Conservation (phyloP, 73 alveolate genomes). For the Durusdinium trenchii region DNA sequence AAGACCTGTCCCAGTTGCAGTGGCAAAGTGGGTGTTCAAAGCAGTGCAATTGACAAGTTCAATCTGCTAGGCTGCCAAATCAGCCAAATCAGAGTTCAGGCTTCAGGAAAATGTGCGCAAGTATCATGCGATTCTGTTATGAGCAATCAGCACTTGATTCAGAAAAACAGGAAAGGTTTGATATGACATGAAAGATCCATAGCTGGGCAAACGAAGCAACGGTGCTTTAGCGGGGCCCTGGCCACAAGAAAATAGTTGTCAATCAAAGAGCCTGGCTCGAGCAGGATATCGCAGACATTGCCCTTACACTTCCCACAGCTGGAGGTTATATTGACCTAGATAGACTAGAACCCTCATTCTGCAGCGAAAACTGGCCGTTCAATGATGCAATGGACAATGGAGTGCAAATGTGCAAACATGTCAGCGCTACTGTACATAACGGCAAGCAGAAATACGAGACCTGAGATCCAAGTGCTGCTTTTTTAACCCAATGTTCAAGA, state of each 20-base stretch:
- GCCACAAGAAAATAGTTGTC: slow-evolving; percentile 52
- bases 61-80: no score
- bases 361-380: no score
- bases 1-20: slow-evolving; percentile 7
- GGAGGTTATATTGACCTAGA: no score
- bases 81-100: no score
- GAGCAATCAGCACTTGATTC: background rate
- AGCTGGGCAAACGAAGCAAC: background rate
- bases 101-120: background rate
- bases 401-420: background rate
- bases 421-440: slow-evolving; percentile 52
- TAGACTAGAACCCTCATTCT: no score
- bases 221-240: background rate
- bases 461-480: background rate
- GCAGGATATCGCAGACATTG: background rate
- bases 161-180: background rate
- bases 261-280: slow-evolving; percentile 56
- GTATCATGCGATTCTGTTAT: background rate
- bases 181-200: background rate
- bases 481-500: no score
- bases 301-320: background rate
- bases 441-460: slow-evolving; percentile 36
- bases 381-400: no score
- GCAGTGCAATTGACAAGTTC: no score
- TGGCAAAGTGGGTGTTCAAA: no score